These are phyloP conservation scores for Fusarium redolens DNA, from an alignment of 2,329 filamentous ascomycete species.

Conservation along the genomic window DNA sequence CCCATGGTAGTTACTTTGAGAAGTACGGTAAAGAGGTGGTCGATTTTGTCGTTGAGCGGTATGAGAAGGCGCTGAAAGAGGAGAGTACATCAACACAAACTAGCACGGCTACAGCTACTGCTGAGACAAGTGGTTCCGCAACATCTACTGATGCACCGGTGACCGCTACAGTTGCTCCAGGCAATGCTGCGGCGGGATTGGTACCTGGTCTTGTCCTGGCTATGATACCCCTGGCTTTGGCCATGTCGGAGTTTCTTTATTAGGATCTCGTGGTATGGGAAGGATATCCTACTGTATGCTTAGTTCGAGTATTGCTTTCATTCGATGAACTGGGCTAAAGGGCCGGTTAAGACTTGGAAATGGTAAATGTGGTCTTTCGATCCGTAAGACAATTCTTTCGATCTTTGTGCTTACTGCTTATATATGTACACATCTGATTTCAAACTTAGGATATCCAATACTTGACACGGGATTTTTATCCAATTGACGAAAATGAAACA, in stretches of 20 bases:
- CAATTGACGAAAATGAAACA: not conserved
- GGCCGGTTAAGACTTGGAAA: not conserved
- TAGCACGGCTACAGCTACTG: conserved; percentile 6
- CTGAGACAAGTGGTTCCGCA: conserved; percentile 8
- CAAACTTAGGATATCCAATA: not conserved
- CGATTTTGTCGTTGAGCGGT: conserved; percentile 52
- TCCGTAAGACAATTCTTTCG: not conserved
- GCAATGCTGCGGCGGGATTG: conserved; percentile 22
- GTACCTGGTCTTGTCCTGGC: conserved; percentile 13
- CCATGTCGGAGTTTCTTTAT: not conserved
- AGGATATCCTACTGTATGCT: not conserved
- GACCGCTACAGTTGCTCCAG: conserved; percentile 10
- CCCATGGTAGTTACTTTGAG: conserved; percentile 52
- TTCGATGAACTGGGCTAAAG: not conserved
- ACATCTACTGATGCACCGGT: not conserved
- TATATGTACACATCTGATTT: not conserved
- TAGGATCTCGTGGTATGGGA: not conserved
- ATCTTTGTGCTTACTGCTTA: not conserved
- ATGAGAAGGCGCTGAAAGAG: conserved; percentile 35
- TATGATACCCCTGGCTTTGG: conserved; percentile 15
- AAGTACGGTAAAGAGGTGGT: conserved; percentile 51
- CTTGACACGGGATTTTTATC: accelerated
- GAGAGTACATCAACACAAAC: conserved; percentile 7
- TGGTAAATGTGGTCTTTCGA: no score
- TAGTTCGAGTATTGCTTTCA: not conserved